phyloP scores from a whole-genome alignment of 805 yeast genomes.

The Spathaspora sp. region DNA sequence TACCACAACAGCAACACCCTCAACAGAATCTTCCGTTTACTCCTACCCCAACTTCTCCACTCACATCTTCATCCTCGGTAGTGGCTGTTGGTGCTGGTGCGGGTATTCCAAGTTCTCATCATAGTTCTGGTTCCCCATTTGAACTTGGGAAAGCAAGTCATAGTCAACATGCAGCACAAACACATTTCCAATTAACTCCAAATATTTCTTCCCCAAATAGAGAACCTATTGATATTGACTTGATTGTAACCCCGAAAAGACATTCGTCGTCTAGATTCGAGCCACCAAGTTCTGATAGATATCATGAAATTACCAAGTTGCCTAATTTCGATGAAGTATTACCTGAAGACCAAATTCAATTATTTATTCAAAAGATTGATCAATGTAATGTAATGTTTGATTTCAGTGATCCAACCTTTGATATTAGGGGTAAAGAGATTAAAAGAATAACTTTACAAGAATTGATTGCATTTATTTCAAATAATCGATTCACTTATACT shows the following conservation, averaged over 20 bases:
- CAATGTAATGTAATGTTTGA: conserved; percentile 95
- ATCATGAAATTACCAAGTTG: conserved; percentile 58
- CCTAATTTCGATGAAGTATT: conserved; percentile 85
- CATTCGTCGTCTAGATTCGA: conserved; percentile 92
- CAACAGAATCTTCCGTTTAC: conserved; percentile 6
- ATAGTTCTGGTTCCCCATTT: background rate
- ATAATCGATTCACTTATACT: conserved; percentile 78
- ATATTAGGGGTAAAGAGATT: conserved; percentile 88
- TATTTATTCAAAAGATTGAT: conserved; percentile 84
- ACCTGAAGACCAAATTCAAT: conserved; percentile 71
- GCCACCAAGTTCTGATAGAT: conserved; percentile 47
- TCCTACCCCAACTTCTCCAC: conserved; percentile 23
- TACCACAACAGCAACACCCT: background rate
- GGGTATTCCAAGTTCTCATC: conserved; percentile 5
- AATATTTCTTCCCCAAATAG: conserved; percentile 56
- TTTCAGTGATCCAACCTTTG: conserved; percentile 88
- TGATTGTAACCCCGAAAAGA: conserved; percentile 76
- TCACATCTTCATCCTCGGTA: conserved; percentile 11
- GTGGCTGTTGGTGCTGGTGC: conserved; percentile 1
- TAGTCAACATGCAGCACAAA: conserved; percentile 16
- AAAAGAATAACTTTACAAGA: conserved; percentile 86
- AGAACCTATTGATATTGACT: conserved; percentile 71
- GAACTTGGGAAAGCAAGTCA: conserved; percentile 13
- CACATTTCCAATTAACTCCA: conserved; percentile 20
- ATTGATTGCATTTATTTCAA: conserved; percentile 80